These are phyloP conservation scores for Albophoma yamanashiensis DNA, from an alignment of 2,329 filamentous ascomycete species.

Conservation along the genomic window DNA sequence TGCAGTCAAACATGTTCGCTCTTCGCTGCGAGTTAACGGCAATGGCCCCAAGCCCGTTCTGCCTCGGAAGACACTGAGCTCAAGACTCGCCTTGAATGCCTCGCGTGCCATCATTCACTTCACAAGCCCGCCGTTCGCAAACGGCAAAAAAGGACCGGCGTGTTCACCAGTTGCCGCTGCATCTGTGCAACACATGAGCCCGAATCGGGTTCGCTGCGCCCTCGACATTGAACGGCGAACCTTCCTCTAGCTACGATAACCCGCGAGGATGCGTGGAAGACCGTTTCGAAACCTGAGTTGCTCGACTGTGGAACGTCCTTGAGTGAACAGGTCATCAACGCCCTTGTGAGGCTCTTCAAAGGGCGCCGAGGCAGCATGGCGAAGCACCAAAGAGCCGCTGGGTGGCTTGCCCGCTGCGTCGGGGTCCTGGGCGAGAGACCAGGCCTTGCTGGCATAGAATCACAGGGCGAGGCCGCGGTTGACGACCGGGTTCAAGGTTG, in stretches of 20 bases:
- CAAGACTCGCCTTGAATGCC: neutral
- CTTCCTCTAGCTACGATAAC: neutral
- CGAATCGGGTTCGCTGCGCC: no score
- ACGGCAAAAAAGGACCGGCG: neutral
- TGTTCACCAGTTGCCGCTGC: neutral
- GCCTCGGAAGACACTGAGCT: neutral
- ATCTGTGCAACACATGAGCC: neutral
- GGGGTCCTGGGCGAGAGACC: no score
- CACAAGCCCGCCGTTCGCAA: no score
- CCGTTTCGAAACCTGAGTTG: no score
- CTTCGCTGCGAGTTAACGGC: neutral
- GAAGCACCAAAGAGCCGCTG: no score
- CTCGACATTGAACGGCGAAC: no score
- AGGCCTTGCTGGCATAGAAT: neutral
- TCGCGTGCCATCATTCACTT: neutral
- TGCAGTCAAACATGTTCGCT: neutral
- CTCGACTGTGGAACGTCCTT: neutral
- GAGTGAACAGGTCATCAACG: no score
- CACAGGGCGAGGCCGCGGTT: neutral
- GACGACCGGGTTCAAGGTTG: neutral
- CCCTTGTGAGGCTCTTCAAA: no score
- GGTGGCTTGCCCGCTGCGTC: no score
- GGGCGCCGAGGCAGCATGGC: no score
- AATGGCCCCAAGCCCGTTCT: neutral
- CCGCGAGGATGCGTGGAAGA: no score